phyloP scores from a whole-genome alignment of 2,329 filamentous ascomycete genomes.

The Microcyclosporella mali region DNA sequence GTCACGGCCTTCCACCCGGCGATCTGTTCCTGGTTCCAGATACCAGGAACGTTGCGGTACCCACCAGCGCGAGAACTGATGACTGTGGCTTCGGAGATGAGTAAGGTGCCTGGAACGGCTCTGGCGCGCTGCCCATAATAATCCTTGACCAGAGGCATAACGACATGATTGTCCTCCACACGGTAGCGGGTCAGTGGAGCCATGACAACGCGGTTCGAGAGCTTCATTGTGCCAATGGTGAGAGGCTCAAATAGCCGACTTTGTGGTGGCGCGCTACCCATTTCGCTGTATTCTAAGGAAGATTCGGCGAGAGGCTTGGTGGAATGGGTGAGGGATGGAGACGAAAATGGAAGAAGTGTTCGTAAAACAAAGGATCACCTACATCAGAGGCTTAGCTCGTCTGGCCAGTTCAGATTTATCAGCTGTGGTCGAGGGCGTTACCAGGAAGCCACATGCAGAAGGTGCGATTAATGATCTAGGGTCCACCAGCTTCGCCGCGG shows the following conservation, averaged over 20 bases:
- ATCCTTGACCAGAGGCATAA: slow-evolving; percentile 28
- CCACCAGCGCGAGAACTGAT: slow-evolving; percentile 25
- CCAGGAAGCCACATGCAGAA: no score
- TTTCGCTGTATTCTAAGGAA: not conserved
- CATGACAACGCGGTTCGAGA: slow-evolving; percentile 45
- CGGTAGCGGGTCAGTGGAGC: slow-evolving; percentile 50
- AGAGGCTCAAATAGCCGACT: slow-evolving; percentile 35
- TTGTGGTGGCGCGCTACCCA: slow-evolving; percentile 10
- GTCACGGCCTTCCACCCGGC: slow-evolving; percentile 46
- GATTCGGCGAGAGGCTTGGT: no score
- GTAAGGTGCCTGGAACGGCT: slow-evolving; percentile 26
- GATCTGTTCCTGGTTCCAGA: slow-evolving; percentile 35
- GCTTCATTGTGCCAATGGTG: slow-evolving; percentile 35
- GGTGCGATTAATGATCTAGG: no score
- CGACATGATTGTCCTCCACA: slow-evolving; percentile 43
- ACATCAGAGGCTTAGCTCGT: no score
- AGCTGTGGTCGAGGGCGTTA: no score
- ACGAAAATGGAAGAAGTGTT: no score
- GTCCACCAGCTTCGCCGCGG: no score
- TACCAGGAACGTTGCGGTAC: slow-evolving; percentile 25
- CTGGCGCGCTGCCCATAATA: slow-evolving; percentile 29
- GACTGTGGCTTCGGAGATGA: slow-evolving; percentile 31
- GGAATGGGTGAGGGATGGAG: no score
- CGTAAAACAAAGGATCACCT: no score
- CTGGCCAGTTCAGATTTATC: no score